Evolutionary conservation across 345 rosid genomes (phyloP).

Genomic region (Viola odorata): DNA sequence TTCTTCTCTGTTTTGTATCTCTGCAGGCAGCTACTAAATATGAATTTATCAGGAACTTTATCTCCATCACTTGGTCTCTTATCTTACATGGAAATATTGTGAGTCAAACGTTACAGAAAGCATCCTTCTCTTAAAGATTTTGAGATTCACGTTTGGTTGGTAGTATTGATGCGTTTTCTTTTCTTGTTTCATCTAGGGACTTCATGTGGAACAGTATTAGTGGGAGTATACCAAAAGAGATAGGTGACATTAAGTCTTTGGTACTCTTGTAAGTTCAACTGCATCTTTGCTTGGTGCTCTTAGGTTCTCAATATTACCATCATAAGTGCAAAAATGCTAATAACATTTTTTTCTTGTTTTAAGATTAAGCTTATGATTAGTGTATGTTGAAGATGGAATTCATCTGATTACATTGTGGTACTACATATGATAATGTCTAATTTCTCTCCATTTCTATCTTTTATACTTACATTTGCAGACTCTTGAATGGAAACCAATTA

Average conservation of each 20-base stretch:
- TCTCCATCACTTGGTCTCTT: slow-evolving; percentile 75
- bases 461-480: slow-evolving; percentile 44
- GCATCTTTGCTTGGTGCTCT: slow-evolving; percentile 3
- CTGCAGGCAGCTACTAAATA: slow-evolving; percentile 64
- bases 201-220: slow-evolving; percentile 89
- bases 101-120: slow-evolving; percentile 15
- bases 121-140: slow-evolving; percentile 1
- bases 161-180: neutral
- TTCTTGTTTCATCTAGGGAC: slow-evolving; percentile 45
- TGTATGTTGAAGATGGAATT: too few species aligned
- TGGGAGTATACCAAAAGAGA: slow-evolving; percentile 87
- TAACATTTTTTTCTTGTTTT: neutral
- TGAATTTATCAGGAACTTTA: slow-evolving; percentile 78
- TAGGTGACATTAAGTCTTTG: slow-evolving; percentile 70
- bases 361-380: too few species aligned
- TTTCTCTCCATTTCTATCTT: neutral
- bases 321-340: neutral
- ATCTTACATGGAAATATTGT: slow-evolving; percentile 62
- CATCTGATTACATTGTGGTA: too few species aligned
- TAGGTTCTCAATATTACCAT: neutral
- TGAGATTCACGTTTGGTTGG: neutral
- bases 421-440: too few species aligned
- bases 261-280: slow-evolving; percentile 66
- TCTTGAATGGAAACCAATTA: slow-evolving; percentile 79
- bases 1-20: slow-evolving; percentile 1